A percentile compares a stretch with the other conserved stretches of the same genome.
These are phyloP conservation scores for Babesia ovata DNA, from an alignment of 169 alveolate species.

Conservation along the genomic window DNA sequence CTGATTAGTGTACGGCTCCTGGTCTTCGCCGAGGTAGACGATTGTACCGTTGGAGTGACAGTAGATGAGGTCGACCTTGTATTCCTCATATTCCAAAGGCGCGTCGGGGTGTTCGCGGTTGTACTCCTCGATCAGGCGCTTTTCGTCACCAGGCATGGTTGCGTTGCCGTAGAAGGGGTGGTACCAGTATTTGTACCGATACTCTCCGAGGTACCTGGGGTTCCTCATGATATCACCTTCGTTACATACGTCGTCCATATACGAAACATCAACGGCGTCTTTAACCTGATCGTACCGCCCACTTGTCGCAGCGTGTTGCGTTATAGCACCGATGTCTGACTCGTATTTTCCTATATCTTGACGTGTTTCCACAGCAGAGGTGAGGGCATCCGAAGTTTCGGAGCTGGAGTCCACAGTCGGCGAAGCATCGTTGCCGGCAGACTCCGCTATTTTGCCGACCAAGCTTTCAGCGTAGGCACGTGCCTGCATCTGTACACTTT, in stretches of 20 bases:
- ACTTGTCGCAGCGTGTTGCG: background rate
- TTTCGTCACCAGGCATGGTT: constrained; percentile 66
- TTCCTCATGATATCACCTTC: constrained; percentile 78
- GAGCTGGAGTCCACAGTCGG: background rate
- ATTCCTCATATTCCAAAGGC: constrained; percentile 69
- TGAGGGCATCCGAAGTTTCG: background rate
- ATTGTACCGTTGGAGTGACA: constrained; percentile 82
- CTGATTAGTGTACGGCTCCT: constrained; percentile 40
- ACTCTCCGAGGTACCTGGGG: constrained; percentile 72
- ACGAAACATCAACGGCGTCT: constrained; percentile 58
- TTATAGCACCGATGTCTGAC: background rate
- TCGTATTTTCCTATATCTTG: background rate
- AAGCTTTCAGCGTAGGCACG: constrained; percentile 2
- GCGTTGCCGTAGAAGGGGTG: constrained; percentile 77
- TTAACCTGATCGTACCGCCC: constrained; percentile 1
- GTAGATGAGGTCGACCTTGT: constrained; percentile 67
- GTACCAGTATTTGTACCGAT: constrained; percentile 71
- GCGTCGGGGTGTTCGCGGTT: constrained; percentile 69
- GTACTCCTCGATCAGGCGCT: constrained; percentile 67
- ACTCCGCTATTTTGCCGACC: background rate
- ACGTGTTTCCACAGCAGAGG: background rate
- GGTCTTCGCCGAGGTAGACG: constrained; percentile 72
- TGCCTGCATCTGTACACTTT: constrained; percentile 13
- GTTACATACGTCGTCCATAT: constrained; percentile 73
- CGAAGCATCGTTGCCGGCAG: background rate